Evolutionary conservation across 352 stramenopile species (phyloP).

Genomic region (Pythium apleroticum): DNA sequence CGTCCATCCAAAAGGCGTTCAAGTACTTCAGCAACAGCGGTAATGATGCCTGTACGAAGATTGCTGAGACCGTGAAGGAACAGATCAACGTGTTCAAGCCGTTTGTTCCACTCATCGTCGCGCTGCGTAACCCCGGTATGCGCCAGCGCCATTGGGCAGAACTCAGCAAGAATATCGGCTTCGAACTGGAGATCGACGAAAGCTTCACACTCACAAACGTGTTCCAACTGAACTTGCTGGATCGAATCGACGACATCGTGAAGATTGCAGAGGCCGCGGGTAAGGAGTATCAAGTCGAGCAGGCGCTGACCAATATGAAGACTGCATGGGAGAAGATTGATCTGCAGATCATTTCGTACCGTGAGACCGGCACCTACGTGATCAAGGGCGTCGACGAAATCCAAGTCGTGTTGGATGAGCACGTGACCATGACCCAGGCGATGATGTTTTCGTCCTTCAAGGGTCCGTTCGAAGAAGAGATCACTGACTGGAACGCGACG

Average conservation of each 20-base stretch:
- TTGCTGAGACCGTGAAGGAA: conserved; percentile 90
- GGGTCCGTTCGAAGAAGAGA: conserved; percentile 93
- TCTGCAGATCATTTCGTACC: conserved; percentile 88
- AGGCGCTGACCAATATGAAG: conserved; percentile 93
- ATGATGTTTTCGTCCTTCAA: conserved; percentile 97
- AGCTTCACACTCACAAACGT: conserved; percentile 85
- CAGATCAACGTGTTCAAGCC: conserved; percentile 93
- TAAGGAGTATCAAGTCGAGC: conserved; percentile 95
- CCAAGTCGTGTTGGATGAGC: conserved; percentile 93
- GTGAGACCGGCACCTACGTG: conserved; percentile 94
- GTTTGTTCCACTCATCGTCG: conserved; percentile 90
- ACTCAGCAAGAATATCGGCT: conserved; percentile 81
- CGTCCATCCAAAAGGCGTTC: conserved; percentile 88
- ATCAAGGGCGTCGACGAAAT: conserved; percentile 95
- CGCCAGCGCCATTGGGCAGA: conserved; percentile 92
- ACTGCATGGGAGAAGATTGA: conserved; percentile 89
- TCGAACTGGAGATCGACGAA: conserved; percentile 89
- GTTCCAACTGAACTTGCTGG: conserved; percentile 80
- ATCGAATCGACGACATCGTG: conserved; percentile 90
- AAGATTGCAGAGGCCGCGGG: conserved; percentile 91
- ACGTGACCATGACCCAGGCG: conserved; percentile 95
- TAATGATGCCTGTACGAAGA: conserved; percentile 85
- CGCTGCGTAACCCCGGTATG: conserved; percentile 93
- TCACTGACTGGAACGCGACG: conserved; percentile 91
- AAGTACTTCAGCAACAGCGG: conserved; percentile 93